phyloP scores from a whole-genome alignment of 352 stramenopile genomes.

The Globisporangium paddicum region DNA sequence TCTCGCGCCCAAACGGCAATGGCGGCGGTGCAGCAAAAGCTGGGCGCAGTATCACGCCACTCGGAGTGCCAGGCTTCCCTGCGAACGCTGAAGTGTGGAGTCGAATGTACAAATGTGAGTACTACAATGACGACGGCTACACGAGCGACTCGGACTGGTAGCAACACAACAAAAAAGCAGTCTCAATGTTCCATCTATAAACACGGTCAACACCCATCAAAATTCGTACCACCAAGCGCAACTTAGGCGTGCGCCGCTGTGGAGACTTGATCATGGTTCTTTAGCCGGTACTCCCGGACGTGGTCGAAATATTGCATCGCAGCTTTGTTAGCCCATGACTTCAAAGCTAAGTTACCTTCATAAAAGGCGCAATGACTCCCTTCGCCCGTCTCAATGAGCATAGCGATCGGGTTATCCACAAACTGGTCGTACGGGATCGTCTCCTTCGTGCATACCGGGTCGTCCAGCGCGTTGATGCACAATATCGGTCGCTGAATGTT shows the following conservation, averaged over 20 bases:
- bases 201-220: neutral
- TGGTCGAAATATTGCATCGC: constrained; percentile 62
- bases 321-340: constrained; percentile 58
- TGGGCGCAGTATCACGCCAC: constrained; percentile 20
- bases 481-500: constrained; percentile 56
- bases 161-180: too few species aligned
- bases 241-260: neutral
- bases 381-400: constrained; percentile 50
- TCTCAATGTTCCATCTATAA: neutral
- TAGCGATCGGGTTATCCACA: constrained; percentile 33
- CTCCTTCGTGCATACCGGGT: constrained; percentile 72
- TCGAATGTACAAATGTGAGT: constrained; percentile 45
- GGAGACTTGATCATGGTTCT: neutral
- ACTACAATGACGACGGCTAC: constrained; percentile 49
- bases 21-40: neutral
- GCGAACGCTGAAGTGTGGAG: constrained; percentile 33
- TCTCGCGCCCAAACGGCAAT: constrained; percentile 3
- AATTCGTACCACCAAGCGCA: neutral
- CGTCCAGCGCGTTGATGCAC: constrained; percentile 73
- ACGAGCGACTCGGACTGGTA: constrained; percentile 22
- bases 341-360: constrained; percentile 50
- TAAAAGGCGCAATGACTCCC: constrained; percentile 79
- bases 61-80: constrained; percentile 40
- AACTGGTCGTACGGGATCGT: constrained; percentile 67
- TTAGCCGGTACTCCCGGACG: constrained; percentile 37